Percentiles rank a stretch among this genome's conserved stretches.
Conservation (phyloP, 2,329 filamentous ascomycete species). For the Ophioceras dolichostomum region DNA sequence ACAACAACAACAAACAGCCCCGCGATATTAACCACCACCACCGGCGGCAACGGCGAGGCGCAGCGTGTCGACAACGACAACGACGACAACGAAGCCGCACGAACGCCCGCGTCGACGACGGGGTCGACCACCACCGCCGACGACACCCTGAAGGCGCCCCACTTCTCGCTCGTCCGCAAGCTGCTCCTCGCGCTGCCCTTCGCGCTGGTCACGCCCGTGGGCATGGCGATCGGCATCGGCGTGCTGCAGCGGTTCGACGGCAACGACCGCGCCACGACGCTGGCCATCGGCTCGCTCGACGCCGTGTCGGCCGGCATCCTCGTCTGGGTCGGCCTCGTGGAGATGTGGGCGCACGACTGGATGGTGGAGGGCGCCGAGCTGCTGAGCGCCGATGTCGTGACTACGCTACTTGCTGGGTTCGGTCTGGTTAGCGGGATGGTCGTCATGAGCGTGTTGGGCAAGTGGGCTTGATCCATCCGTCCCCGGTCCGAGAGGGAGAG, state of each 20-base stretch:
- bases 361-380: slow-evolving; percentile 44
- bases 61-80: slow-evolving; percentile 1
- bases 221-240: slow-evolving; percentile 71
- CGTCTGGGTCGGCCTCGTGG: slow-evolving; percentile 67
- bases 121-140: slow-evolving; percentile 5
- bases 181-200: slow-evolving; percentile 51
- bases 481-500: too few species aligned
- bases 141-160: slow-evolving; percentile 1
- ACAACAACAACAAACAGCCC: background rate
- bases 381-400: slow-evolving; percentile 32
- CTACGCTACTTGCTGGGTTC: slow-evolving; percentile 35
- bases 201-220: slow-evolving; percentile 60
- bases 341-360: slow-evolving; percentile 73
- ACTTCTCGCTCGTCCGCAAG: slow-evolving; percentile 34
- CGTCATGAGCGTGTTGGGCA: slow-evolving; percentile 61
- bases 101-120: slow-evolving; percentile 3
- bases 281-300: slow-evolving; percentile 63
- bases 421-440: slow-evolving; percentile 50
- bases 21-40: background rate
- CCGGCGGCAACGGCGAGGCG: background rate
- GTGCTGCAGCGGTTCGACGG: slow-evolving; percentile 61
- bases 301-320: slow-evolving; percentile 64
- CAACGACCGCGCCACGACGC: slow-evolving; percentile 53
- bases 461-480: slow-evolving; percentile 43
- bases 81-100: too few species aligned